These are phyloP conservation scores for Trametes versicolor DNA, from an alignment of 1,284 basidiomycete genomes.

Conservation along the genomic window DNA sequence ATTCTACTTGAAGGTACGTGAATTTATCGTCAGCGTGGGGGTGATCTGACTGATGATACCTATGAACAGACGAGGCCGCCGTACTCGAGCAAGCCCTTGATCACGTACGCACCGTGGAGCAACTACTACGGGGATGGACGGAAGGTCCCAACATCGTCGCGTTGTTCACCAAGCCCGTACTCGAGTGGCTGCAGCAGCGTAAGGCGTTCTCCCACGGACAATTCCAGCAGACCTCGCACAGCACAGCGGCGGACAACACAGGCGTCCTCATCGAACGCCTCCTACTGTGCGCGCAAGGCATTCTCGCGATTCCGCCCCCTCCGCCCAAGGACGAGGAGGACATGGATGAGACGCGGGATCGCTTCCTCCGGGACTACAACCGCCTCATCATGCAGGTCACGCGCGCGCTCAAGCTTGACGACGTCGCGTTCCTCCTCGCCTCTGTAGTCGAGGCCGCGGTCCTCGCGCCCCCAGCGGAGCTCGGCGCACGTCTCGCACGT, in stretches of 20 bases:
- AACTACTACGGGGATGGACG: constrained; percentile 47
- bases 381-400: constrained; percentile 38
- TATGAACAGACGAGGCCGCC: constrained; percentile 28
- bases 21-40: neutral
- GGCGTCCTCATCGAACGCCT: constrained; percentile 65
- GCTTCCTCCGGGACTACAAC: constrained; percentile 44
- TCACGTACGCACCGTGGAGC: constrained; percentile 30
- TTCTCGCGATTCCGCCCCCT: constrained; percentile 32
- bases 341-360: constrained; percentile 36
- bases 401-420: constrained; percentile 44
- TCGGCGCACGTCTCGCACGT: constrained; percentile 48
- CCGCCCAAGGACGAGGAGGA: constrained; percentile 21
- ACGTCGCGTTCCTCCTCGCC: constrained; percentile 20
- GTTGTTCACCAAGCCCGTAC: constrained; percentile 60
- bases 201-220: constrained; percentile 20
- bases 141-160: constrained; percentile 51
- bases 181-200: constrained; percentile 56
- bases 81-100: constrained; percentile 25
- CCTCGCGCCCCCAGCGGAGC: constrained; percentile 33
- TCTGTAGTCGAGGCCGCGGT: constrained; percentile 15
- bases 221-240: constrained; percentile 13
- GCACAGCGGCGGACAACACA: constrained; percentile 31
- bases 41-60: neutral
- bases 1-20: constrained; percentile 50
- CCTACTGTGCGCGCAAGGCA: constrained; percentile 53